Conservation (phyloP, 2,329 filamentous ascomycete genomes). For the Phaeosphaeria sp. region DNA sequence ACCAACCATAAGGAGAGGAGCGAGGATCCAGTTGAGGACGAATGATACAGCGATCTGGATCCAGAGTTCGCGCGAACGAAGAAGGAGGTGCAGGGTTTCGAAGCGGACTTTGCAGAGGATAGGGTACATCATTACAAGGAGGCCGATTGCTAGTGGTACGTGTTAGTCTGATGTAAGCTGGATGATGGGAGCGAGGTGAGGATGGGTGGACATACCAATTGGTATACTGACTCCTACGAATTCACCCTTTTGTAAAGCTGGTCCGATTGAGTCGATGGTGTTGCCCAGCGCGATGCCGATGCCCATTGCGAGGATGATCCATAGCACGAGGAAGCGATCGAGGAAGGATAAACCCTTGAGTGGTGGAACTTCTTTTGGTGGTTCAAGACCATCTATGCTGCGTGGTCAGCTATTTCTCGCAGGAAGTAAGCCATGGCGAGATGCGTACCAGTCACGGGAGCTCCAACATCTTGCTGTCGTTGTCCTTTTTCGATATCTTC, state of each 20-base stretch:
- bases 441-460: too few relatives aligned
- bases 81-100: constrained; percentile 73
- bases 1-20: constrained; percentile 80
- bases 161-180: neutral
- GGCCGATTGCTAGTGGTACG: constrained; percentile 67
- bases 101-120: constrained; percentile 87
- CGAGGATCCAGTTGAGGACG: constrained; percentile 81
- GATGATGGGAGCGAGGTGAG: neutral
- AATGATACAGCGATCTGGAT: constrained; percentile 80
- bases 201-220: constrained; percentile 58
- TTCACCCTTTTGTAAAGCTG: constrained; percentile 70
- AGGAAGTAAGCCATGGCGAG: too few relatives aligned
- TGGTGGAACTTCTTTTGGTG: constrained; percentile 23
- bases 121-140: constrained; percentile 94
- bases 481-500: constrained; percentile 17
- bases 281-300: constrained; percentile 79
- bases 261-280: constrained; percentile 69
- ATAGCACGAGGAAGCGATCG: constrained; percentile 55
- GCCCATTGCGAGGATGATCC: constrained; percentile 82
- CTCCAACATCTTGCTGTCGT: neutral
- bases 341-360: constrained; percentile 53
- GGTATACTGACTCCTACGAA: constrained; percentile 76
- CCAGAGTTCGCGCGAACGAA: constrained; percentile 71
- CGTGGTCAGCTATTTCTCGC: neutral
- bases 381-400: constrained; percentile 1